Conservation (phyloP, 768 basidiomycete species). For the Kwoniella shandongensis region DNA sequence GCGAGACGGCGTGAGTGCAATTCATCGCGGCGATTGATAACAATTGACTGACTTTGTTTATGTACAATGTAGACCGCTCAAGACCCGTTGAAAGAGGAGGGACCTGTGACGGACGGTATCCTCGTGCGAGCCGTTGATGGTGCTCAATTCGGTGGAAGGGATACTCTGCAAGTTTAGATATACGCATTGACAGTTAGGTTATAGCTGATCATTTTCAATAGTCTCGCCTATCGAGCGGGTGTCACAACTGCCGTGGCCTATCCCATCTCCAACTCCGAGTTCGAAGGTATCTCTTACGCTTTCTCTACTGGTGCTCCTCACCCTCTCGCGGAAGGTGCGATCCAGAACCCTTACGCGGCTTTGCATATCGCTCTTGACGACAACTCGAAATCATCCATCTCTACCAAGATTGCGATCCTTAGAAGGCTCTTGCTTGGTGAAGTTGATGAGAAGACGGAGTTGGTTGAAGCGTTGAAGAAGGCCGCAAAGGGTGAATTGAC, state of each 20-base stretch:
- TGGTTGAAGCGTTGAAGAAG: slow-evolving; percentile 59
- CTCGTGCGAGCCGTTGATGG: slow-evolving; percentile 71
- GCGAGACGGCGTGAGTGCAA: slow-evolving; percentile 60
- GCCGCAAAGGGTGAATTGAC: slow-evolving; percentile 62
- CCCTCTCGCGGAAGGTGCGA: slow-evolving; percentile 64
- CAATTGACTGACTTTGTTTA: slow-evolving; percentile 44
- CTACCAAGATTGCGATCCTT: slow-evolving; percentile 76
- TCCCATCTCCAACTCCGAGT: slow-evolving; percentile 62
- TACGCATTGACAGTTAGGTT: slow-evolving; percentile 4
- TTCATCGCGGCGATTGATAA: not conserved
- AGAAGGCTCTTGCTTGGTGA: slow-evolving; percentile 62
- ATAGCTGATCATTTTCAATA: slow-evolving; percentile 50
- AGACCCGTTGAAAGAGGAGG: slow-evolving; percentile 49
- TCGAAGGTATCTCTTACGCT: slow-evolving; percentile 65
- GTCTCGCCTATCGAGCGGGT: slow-evolving; percentile 71
- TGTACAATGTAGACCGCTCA: slow-evolving; percentile 53
- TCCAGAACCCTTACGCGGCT: slow-evolving; percentile 64
- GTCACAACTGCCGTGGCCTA: slow-evolving; percentile 69
- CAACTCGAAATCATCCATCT: slow-evolving; percentile 61
- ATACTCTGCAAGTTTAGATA: slow-evolving; percentile 62
- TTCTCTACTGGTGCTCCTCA: slow-evolving; percentile 65
- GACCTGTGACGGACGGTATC: slow-evolving; percentile 54
- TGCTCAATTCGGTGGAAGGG: slow-evolving; percentile 66
- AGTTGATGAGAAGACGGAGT: slow-evolving; percentile 55
- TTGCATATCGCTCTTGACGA: slow-evolving; percentile 69